A percentile compares a stretch with the other conserved stretches of the same genome.
Evolutionary conservation across 2,329 filamentous ascomycete species (phyloP).

Genomic region (Sporothrix inflata): DNA sequence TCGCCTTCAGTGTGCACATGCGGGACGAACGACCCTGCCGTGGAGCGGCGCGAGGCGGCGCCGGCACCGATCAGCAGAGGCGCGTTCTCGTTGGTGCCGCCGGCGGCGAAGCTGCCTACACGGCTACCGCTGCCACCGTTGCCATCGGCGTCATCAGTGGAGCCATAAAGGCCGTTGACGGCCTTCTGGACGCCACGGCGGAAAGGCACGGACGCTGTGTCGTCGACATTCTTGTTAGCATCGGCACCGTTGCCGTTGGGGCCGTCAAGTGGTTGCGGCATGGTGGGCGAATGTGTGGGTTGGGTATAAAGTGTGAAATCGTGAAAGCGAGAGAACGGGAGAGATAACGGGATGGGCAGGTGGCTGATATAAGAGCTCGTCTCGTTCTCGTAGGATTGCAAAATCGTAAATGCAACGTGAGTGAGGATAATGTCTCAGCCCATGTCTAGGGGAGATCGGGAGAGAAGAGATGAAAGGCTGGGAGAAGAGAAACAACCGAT

Average conservation of each 20-base stretch:
- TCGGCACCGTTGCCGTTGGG: slow-evolving; percentile 22
- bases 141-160: slow-evolving; percentile 12
- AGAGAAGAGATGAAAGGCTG: not conserved
- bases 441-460: slow-evolving; percentile 17
- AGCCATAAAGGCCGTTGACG: slow-evolving; percentile 25
- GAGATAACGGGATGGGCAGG: not conserved
- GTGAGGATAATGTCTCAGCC: slow-evolving; percentile 11
- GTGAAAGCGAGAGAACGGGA: not conserved
- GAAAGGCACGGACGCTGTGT: slow-evolving; percentile 39
- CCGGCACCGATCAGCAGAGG: slow-evolving; percentile 43
- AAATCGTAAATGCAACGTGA: not conserved
- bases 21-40: not conserved
- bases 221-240: not conserved
- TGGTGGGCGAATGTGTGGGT: not conserved
- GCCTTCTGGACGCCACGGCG: slow-evolving; percentile 36
- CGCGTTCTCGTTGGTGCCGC: slow-evolving; percentile 41
- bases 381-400: not conserved
- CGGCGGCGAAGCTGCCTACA: slow-evolving; percentile 21
- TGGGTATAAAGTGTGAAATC: not conserved
- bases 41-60: not conserved
- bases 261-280: slow-evolving; percentile 18
- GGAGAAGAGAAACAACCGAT: not conserved
- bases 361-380: not conserved
- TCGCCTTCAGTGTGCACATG: slow-evolving; percentile 22
- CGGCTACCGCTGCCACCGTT: slow-evolving; percentile 5